Conservation (phyloP, 352 stramenopile genomes). For the Elongisporangium senticosum region DNA sequence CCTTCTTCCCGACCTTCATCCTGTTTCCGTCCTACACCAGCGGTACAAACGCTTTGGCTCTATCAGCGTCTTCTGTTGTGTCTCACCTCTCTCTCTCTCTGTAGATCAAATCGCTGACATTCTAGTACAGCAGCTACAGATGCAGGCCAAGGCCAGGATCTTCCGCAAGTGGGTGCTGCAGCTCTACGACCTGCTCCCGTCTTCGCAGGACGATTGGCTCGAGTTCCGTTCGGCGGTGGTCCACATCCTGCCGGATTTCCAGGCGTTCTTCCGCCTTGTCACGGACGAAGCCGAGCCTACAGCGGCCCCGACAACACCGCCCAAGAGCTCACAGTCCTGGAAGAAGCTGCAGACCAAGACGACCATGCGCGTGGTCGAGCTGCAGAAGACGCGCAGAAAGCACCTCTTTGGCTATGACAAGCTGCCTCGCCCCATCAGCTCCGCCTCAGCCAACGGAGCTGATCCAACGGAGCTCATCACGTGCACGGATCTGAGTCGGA, state of each 20-base stretch:
- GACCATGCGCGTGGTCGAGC: constrained; percentile 22
- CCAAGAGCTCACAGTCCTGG: constrained; percentile 11
- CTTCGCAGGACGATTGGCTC: constrained; percentile 57
- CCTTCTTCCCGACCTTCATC: constrained; percentile 49
- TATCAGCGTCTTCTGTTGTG: neutral
- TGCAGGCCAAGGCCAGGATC: constrained; percentile 25
- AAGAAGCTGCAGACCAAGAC: constrained; percentile 30
- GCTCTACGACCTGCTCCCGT: constrained; percentile 35
- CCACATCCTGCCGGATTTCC: constrained; percentile 49
- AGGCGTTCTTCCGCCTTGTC: constrained; percentile 12
- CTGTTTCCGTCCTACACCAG: constrained; percentile 53
- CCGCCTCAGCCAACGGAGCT: constrained; percentile 15
- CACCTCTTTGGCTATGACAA: constrained; percentile 70
- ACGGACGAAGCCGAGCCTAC: neutral
- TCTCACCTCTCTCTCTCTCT: constrained; percentile 5
- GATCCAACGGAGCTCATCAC: constrained; percentile 40
- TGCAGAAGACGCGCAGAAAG: constrained; percentile 41
- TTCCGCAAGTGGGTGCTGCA: constrained; percentile 57
- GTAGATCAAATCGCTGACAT: constrained; percentile 57
- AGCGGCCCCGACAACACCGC: constrained; percentile 3
- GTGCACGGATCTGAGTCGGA: constrained; percentile 53
- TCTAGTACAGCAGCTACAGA: constrained; percentile 42
- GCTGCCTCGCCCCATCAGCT: constrained; percentile 11
- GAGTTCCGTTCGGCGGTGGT: constrained; percentile 52
- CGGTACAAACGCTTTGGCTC: constrained; percentile 14